phyloP scores from a whole-genome alignment of 805 yeast genomes.

The Wickerhamomyces alni region DNA sequence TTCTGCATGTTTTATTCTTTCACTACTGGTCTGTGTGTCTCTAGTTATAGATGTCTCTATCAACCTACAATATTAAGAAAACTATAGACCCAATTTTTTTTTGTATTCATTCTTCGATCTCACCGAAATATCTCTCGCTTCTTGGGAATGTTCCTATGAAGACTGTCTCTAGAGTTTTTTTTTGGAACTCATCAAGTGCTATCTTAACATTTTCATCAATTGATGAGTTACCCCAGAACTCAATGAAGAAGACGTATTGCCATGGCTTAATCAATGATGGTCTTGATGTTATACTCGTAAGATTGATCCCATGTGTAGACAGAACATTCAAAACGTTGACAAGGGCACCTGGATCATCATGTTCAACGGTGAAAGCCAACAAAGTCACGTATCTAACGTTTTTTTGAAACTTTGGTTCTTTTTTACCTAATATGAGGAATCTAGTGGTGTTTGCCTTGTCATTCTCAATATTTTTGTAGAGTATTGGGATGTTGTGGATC shows the following conservation, averaged over 20 bases:
- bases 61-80: no score
- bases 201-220: constrained; percentile 24
- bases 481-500: constrained; percentile 50
- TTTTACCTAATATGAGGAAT: constrained; percentile 60
- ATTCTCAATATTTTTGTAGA: constrained; percentile 61
- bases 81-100: no score
- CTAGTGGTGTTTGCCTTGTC: constrained; percentile 74
- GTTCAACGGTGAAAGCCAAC: constrained; percentile 57
- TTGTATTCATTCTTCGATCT: neutral
- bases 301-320: constrained; percentile 48
- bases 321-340: constrained; percentile 58
- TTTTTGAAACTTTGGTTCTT: constrained; percentile 8
- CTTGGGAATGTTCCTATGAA: constrained; percentile 56
- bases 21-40: no score
- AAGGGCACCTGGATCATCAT: constrained; percentile 69
- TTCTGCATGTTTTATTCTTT: no score
- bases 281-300: constrained; percentile 70
- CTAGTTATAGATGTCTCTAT: no score
- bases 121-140: constrained; percentile 31
- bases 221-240: constrained; percentile 42
- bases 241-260: constrained; percentile 82
- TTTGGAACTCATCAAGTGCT: constrained; percentile 38
- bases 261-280: constrained; percentile 65
- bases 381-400: constrained; percentile 36
- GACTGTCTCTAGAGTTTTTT: constrained; percentile 42